Base-by-base conservation (phyloP, 768 basidiomycete genomes). In the Steccherinum ochraceum region DNA sequence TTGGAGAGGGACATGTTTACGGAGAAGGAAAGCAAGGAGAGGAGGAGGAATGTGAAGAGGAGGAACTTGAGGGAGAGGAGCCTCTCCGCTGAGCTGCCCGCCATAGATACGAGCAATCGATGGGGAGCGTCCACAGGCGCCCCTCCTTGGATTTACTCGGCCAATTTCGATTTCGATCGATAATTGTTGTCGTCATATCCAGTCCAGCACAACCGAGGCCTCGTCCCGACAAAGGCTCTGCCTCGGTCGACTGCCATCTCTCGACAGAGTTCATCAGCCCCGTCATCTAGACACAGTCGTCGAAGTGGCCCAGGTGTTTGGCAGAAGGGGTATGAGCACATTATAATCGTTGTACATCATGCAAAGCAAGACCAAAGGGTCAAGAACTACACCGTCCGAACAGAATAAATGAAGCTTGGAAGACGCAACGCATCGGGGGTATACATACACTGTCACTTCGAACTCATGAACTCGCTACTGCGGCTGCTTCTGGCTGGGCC, bases 1-100 rank as follows among this genome's bases (percentile, higher is more conserved):
- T 86, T 93, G 21, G 94, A 84, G 68, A 98, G 86, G 52, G 93
- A 96, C 94, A 97, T 85, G 59, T 64, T 78, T 54, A 69, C 54
- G 53, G 67, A 52, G 55, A 56, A 53, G 43, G 48, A 55, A 48
- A 35, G 42, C 20, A 45, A 18, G 35, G 45, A 44, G 12, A 39
- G 21, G 44, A n/a, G 45, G 45, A 55, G 52, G 40, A 30, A 45
- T 47, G 46, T 27, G 26, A 54, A 46, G 25, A 47, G 24, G 56
- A 35, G 12, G 27, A n/a, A n/a, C n/a, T 47, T 20, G 27, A 52
- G 45, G 30, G 45, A 50, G 24, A 27, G 49, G 41, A 24, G 30
- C 16, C 30, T 35, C n/a, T n/a, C 16, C 16, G 30, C 30, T 35
- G 7, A 16, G n/a, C n/a, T 35, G 30, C 30, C 30, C 7, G 7